A percentile compares a stretch with the other conserved stretches of the same genome.
Conservation (phyloP, 2,329 filamentous ascomycete genomes). For the Pyricularia sp. region DNA sequence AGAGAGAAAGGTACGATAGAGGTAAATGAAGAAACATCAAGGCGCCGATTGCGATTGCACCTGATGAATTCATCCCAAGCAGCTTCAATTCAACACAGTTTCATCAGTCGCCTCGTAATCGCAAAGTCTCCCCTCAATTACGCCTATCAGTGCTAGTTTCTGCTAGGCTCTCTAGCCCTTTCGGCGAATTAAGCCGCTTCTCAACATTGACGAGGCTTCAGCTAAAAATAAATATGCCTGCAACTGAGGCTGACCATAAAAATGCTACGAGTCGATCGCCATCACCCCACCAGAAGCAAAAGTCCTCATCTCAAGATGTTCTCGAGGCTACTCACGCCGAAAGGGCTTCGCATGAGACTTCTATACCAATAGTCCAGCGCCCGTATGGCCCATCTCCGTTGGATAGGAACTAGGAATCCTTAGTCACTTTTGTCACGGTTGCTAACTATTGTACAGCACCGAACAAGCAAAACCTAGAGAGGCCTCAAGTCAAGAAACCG, state of each 20-base stretch:
- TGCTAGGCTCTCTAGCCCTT: not conserved
- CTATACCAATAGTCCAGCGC: not conserved
- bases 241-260: not conserved
- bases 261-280: not conserved
- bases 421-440: not conserved
- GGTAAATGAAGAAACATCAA: not conserved
- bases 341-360: not conserved
- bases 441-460: conserved; percentile 1
- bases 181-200: not conserved
- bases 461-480: not conserved
- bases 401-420: not conserved
- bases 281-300: not conserved
- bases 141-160: not conserved
- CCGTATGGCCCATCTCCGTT: not conserved
- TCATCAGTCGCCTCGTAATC: not conserved
- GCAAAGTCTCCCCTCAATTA: not conserved
- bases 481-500: not conserved
- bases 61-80: not conserved
- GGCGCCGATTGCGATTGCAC: not conserved
- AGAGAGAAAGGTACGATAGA: not conserved
- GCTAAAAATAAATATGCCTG: not conserved
- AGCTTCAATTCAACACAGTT: not conserved
- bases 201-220: not conserved
- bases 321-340: not conserved
- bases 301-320: conserved; percentile 3